A percentile compares a stretch with the other conserved stretches of the same genome.
phyloP scores from a whole-genome alignment of 2,329 filamentous ascomycete genomes.

The Corniculantispora saksenae region DNA sequence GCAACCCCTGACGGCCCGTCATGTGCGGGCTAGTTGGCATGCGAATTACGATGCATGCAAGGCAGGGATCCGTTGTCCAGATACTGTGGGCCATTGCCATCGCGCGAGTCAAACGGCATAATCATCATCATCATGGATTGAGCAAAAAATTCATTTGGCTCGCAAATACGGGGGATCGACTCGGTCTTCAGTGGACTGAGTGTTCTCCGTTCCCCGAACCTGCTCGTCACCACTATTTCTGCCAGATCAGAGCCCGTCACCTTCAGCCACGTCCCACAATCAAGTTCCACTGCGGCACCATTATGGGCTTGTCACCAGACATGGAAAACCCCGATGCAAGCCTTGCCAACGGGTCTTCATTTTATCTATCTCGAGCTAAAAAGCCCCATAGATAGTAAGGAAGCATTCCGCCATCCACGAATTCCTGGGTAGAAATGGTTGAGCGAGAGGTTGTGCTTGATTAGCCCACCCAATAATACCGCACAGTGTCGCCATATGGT shows the following conservation, averaged over 20 bases:
- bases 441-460: no score
- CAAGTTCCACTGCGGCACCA: conserved; percentile 2
- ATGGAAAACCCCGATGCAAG: background rate
- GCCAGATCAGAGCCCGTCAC: conserved; percentile 1
- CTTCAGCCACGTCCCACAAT: conserved; percentile 6
- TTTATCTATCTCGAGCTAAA: background rate
- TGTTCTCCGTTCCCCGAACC: background rate
- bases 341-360: conserved; percentile 3
- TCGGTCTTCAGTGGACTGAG: background rate
- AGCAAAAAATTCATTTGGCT: background rate
- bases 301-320: conserved; percentile 1
- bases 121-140: background rate
- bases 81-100: conserved; percentile 3
- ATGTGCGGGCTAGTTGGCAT: background rate
- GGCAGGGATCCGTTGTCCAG: conserved; percentile 13
- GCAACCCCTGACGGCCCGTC: no score
- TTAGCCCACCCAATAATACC: no score
- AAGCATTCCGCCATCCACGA: background rate
- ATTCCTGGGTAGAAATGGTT: no score
- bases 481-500: no score
- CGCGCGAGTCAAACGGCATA: conserved; percentile 8
- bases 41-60: conserved; percentile 10
- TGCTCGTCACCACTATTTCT: conserved; percentile 13
- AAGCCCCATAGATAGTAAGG: background rate
- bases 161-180: conserved; percentile 12